These are phyloP conservation scores for Entomortierella chlamydospora DNA, from an alignment of 192 early-diverging fungal genomes.

Conservation along the genomic window DNA sequence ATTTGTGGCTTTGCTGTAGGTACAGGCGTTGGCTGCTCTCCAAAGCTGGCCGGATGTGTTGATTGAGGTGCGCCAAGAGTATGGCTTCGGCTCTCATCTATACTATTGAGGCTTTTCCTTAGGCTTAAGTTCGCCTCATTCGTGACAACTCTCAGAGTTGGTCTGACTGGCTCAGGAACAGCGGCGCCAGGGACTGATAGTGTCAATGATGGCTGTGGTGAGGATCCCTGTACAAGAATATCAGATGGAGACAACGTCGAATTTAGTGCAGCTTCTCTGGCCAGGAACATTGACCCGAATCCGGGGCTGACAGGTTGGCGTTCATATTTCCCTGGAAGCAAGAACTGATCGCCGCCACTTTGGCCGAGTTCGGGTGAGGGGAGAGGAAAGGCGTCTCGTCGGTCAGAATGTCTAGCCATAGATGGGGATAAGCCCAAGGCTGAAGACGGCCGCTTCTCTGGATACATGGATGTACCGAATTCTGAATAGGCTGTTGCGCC, in stretches of 20 bases:
- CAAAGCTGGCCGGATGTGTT: not conserved
- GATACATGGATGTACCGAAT: constrained; percentile 31
- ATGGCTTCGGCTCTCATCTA: not conserved
- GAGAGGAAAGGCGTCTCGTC: constrained; percentile 17
- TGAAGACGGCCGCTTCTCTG: constrained; percentile 22
- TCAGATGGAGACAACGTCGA: not conserved
- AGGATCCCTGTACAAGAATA: not conserved
- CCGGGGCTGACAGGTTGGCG: constrained; percentile 40
- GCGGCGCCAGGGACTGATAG: constrained; percentile 13
- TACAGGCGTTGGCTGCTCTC: not conserved
- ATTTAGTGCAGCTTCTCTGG: constrained; percentile 31
- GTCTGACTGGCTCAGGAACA: not conserved
- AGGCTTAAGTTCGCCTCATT: not conserved
- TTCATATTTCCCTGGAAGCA: constrained; percentile 39
- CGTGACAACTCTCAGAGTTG: not conserved
- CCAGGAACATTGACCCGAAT: constrained; percentile 52
- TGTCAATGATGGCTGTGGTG: constrained; percentile 8
- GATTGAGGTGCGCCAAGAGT: not conserved
- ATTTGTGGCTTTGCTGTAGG: not conserved
- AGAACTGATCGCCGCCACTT: constrained; percentile 21
- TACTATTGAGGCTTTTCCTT: not conserved
- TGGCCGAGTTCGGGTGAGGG: not conserved
- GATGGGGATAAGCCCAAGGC: constrained; percentile 16
- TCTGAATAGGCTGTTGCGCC: not conserved
- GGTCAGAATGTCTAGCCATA: constrained; percentile 17